phyloP scores from a whole-genome alignment of 305 asterid species.

The Solanum hybrid region DNA sequence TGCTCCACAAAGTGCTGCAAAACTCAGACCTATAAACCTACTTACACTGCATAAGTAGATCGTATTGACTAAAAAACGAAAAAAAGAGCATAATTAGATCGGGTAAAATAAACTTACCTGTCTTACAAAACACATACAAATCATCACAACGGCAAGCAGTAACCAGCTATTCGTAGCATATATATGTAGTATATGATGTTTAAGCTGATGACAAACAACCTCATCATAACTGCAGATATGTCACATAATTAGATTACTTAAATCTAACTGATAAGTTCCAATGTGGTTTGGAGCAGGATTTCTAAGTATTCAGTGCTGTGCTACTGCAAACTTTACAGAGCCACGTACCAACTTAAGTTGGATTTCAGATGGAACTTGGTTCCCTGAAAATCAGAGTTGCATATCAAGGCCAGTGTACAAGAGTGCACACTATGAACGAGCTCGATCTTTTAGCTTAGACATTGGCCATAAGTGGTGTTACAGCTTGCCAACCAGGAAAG shows the following conservation, averaged over 20 bases:
- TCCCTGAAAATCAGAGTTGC: conserved; percentile 33
- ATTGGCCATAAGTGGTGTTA: conserved; percentile 45
- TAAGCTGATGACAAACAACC: neutral
- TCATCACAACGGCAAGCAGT: neutral
- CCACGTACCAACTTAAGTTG: conserved; percentile 25
- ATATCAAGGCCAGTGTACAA: conserved; percentile 16
- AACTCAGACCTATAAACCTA: neutral
- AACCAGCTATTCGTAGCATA: neutral
- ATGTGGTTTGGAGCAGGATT: conserved; percentile 26
- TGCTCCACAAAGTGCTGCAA: neutral
- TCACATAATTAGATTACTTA: neutral
- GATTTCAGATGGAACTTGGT: conserved; percentile 34
- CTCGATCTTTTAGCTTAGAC: conserved; percentile 29
- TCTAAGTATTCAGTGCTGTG: conserved; percentile 45
- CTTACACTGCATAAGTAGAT: neutral
- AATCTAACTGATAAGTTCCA: neutral
- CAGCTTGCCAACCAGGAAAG: conserved; percentile 30
- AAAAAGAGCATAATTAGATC: neutral
- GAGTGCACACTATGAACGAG: conserved; percentile 15
- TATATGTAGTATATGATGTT: neutral
- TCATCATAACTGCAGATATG: neutral
- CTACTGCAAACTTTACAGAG: conserved; percentile 17
- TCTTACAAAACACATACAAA: neutral
- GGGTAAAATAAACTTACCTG: neutral
- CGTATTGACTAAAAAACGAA: neutral